A percentile compares a stretch with the other conserved stretches of the same genome.
phyloP scores from a whole-genome alignment of 768 basidiomycete species.

The Kwoniella bestiolae region DNA sequence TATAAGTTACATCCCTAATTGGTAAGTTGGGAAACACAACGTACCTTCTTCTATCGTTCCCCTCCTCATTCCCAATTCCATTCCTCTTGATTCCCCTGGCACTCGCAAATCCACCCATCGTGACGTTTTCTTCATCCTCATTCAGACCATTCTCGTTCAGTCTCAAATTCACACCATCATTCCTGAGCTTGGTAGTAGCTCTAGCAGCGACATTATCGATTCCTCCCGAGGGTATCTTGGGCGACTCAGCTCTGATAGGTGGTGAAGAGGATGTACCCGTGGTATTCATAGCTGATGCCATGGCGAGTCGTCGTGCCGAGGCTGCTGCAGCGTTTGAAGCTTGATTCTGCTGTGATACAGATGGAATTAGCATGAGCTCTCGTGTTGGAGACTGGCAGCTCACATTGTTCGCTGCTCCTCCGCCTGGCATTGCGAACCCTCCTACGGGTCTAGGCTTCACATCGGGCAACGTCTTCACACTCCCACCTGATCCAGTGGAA shows the following conservation, averaged over 20 bases:
- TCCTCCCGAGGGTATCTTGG: constrained; percentile 45
- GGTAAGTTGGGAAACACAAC: background rate
- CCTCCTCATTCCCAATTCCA: constrained; percentile 15
- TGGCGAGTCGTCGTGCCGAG: constrained; percentile 24
- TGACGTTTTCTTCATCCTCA: constrained; percentile 6
- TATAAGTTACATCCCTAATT: background rate
- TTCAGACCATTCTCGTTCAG: constrained; percentile 24
- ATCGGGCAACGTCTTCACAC: background rate
- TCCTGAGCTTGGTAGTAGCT: constrained; percentile 23
- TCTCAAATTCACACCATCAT: constrained; percentile 23
- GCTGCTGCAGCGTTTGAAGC: constrained; percentile 4
- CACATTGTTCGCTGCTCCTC: background rate
- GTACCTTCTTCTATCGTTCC: constrained; percentile 14
- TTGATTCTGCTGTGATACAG: background rate
- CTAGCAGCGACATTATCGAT: constrained; percentile 36
- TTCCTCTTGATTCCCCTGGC: constrained; percentile 44
- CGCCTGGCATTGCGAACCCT: background rate
- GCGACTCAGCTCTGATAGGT: constrained; percentile 38
- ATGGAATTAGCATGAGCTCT: background rate
- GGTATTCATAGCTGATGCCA: constrained; percentile 15
- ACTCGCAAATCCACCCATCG: constrained; percentile 33
- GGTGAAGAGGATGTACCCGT: background rate
- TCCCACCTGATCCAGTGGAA: background rate
- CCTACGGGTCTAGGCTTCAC: constrained; percentile 13
- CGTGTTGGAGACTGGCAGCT: background rate